Evolutionary conservation across 2,329 filamentous ascomycete genomes (phyloP).

Genomic region (Arthroderma uncinatum): DNA sequence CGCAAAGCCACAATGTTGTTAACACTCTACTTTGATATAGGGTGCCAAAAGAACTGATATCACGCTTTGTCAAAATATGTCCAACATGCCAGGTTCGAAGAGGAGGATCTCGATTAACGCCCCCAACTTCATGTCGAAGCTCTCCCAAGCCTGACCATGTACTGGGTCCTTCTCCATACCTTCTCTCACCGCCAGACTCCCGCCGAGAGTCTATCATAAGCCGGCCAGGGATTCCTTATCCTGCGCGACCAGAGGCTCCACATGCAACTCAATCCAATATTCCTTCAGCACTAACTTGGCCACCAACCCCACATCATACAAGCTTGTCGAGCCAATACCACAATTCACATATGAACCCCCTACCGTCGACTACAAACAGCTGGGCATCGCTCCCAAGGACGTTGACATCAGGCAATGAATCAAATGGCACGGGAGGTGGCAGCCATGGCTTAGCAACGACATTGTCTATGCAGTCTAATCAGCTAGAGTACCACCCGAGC

Average conservation of each 20-base stretch:
- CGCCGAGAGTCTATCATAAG: slow-evolving; percentile 28
- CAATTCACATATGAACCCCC: slow-evolving; percentile 22
- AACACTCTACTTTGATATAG: slow-evolving; percentile 21
- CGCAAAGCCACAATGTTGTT: background rate
- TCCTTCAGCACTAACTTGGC: slow-evolving; percentile 9
- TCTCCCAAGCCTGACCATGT: slow-evolving; percentile 28
- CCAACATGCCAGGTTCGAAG: slow-evolving; percentile 40
- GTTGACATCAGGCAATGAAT: slow-evolving; percentile 1
- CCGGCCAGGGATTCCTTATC: slow-evolving; percentile 15
- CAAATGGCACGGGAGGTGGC: background rate
- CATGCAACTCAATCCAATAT: background rate
- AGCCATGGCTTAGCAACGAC: slow-evolving; percentile 2
- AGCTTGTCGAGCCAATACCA: slow-evolving; percentile 15
- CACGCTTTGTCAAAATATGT: slow-evolving; percentile 42
- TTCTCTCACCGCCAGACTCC: slow-evolving; percentile 28
- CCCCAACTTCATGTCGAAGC: slow-evolving; percentile 30
- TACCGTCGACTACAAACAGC: slow-evolving; percentile 14
- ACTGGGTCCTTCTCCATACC: slow-evolving; percentile 25
- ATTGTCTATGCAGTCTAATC: slow-evolving; percentile 15
- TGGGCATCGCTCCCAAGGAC: slow-evolving; percentile 13
- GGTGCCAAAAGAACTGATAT: slow-evolving; percentile 43
- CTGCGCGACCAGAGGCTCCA: slow-evolving; percentile 11
- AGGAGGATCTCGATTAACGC: slow-evolving; percentile 32
- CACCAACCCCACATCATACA: slow-evolving; percentile 15
- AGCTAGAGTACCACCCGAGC: slow-evolving; percentile 23